A percentile compares a stretch with the other conserved stretches of the same genome.
phyloP scores from a whole-genome alignment of 2,329 filamentous ascomycete genomes.

The Teratosphaeria destructans region DNA sequence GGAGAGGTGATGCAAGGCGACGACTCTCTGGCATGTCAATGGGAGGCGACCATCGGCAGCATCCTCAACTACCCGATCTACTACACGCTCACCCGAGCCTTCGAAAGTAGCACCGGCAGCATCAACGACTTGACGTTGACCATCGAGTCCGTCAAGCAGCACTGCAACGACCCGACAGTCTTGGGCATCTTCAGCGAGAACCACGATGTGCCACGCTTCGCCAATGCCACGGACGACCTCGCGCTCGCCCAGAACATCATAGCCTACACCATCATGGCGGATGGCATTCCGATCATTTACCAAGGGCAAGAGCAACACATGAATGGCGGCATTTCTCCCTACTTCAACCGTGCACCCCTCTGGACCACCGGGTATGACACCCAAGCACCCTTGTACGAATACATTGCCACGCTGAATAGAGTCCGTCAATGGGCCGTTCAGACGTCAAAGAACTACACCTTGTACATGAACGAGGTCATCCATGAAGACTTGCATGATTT shows the following conservation, averaged over 20 bases:
- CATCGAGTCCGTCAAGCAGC: slow-evolving; percentile 22
- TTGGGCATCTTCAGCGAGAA: slow-evolving; percentile 29
- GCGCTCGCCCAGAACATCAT: slow-evolving; percentile 30
- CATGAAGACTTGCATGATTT: slow-evolving; percentile 35
- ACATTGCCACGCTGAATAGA: slow-evolving; percentile 30
- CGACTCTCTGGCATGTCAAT: slow-evolving; percentile 24
- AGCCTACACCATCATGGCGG: slow-evolving; percentile 27
- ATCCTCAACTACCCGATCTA: slow-evolving; percentile 31
- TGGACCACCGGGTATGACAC: slow-evolving; percentile 32
- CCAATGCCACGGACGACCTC: slow-evolving; percentile 27
- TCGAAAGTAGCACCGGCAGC: slow-evolving; percentile 25
- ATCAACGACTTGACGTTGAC: slow-evolving; percentile 29
- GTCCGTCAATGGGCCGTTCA: slow-evolving; percentile 34
- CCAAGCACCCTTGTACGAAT: slow-evolving; percentile 29
- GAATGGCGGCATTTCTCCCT: slow-evolving; percentile 19
- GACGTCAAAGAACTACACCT: slow-evolving; percentile 30
- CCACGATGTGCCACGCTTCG: slow-evolving; percentile 21
- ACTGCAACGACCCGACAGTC: slow-evolving; percentile 29
- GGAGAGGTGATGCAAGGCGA: slow-evolving; percentile 29
- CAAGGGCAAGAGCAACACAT: slow-evolving; percentile 35
- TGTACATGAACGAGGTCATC: slow-evolving; percentile 32
- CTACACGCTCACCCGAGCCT: slow-evolving; percentile 28
- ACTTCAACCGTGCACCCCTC: slow-evolving; percentile 29
- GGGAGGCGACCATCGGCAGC: slow-evolving; percentile 26
- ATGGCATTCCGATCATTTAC: slow-evolving; percentile 31